Percentiles rank a stretch among this genome's conserved stretches.
phyloP scores from a whole-genome alignment of 2,329 filamentous ascomycete species.

The Pseudogymnoascus pannorum region DNA sequence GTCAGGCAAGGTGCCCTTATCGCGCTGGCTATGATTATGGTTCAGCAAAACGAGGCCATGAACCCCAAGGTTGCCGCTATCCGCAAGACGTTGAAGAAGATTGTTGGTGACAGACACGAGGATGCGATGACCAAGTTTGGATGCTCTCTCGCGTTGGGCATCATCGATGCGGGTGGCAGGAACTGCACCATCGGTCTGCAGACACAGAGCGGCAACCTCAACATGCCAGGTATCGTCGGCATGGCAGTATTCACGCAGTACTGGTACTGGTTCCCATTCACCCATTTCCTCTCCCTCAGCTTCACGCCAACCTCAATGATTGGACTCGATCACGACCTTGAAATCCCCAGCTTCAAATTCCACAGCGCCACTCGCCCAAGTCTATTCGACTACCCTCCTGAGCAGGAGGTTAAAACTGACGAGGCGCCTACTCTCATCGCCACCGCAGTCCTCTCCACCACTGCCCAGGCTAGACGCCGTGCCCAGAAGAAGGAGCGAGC shows the following conservation, averaged over 20 bases:
- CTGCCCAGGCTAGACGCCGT: slow-evolving; percentile 90
- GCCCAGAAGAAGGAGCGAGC: slow-evolving; percentile 92
- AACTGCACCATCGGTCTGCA: slow-evolving; percentile 98
- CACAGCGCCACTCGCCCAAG: slow-evolving; percentile 91
- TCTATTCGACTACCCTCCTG: slow-evolving; percentile 95
- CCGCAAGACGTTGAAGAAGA: slow-evolving; percentile 89
- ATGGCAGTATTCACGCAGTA: slow-evolving; percentile 99
- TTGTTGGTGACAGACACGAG: slow-evolving; percentile 89
- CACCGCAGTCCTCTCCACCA: slow-evolving; percentile 92
- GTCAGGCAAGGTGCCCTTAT: slow-evolving; percentile 95
- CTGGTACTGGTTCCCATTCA: slow-evolving; percentile 99
- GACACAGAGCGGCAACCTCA: slow-evolving; percentile 95
- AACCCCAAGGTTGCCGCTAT: slow-evolving; percentile 92
- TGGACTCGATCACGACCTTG: slow-evolving; percentile 85
- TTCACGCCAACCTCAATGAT: slow-evolving; percentile 98
- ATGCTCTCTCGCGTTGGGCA: slow-evolving; percentile 85
- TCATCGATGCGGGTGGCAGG: slow-evolving; percentile 94
- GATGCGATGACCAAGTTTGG: slow-evolving; percentile 99
- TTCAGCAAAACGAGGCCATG: slow-evolving; percentile 98
- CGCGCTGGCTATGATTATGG: slow-evolving; percentile 92
- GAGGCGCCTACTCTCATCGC: slow-evolving; percentile 91
- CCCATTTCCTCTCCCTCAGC: slow-evolving; percentile 90
- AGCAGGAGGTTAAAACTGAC: slow-evolving; percentile 90
- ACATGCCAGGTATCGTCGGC: slow-evolving; percentile 96
- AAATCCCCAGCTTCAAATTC: slow-evolving; percentile 91